Conservation (phyloP, 1,284 basidiomycete genomes). For the Boletellus deceptivus region DNA sequence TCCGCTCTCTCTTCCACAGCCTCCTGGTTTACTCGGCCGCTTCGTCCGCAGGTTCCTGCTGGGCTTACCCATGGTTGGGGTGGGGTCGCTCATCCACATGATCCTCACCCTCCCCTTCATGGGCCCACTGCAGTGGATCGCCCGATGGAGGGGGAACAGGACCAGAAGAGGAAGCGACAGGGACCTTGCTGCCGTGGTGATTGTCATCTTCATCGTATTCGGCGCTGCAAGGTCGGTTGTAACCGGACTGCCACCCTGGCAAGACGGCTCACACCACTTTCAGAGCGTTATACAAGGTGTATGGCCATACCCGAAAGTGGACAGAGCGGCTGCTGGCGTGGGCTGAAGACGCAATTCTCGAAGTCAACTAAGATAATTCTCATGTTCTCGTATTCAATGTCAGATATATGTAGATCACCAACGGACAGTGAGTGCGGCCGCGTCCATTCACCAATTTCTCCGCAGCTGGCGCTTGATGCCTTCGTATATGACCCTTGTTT, state of each 20-base stretch:
- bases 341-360: constrained; percentile 76
- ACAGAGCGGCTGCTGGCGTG: constrained; percentile 62
- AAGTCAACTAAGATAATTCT: constrained; percentile 50
- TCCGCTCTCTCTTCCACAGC: constrained; percentile 12
- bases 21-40: constrained; percentile 45
- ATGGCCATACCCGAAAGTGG: constrained; percentile 56
- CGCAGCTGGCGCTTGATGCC: constrained; percentile 64
- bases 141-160: constrained; percentile 57
- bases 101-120: constrained; percentile 59
- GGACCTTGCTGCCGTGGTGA: constrained; percentile 63
- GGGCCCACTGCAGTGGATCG: constrained; percentile 63
- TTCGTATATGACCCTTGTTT: constrained; percentile 65
- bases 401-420: constrained; percentile 20
- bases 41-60: constrained; percentile 67
- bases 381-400: constrained; percentile 6
- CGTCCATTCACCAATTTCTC: constrained; percentile 54
- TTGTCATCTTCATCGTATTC: constrained; percentile 59
- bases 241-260: background rate
- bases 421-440: constrained; percentile 1
- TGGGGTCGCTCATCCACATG: constrained; percentile 72
- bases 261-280: constrained; percentile 14
- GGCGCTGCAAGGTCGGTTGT: constrained; percentile 59
- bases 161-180: constrained; percentile 50
- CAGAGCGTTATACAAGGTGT: constrained; percentile 71
- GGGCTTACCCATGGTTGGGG: constrained; percentile 73